Percentiles rank a stretch among this genome's conserved stretches.
These are phyloP conservation scores for Lactarius deliciosus DNA, from an alignment of 768 basidiomycete species.

Conservation along the genomic window DNA sequence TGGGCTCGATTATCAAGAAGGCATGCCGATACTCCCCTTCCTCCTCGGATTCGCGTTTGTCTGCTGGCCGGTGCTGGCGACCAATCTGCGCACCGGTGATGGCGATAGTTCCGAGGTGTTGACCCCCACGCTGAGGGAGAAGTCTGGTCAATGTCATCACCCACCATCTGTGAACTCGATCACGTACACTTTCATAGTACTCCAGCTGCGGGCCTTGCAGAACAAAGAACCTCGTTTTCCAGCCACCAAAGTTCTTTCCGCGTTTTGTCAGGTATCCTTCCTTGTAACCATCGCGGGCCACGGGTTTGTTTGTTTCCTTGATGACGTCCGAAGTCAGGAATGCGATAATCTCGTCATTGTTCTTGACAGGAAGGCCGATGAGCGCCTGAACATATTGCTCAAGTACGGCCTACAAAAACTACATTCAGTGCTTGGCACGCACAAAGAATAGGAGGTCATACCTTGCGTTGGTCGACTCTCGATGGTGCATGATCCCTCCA, in stretches of 20 bases:
- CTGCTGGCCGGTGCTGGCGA: constrained; percentile 74
- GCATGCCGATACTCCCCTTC: constrained; percentile 97
- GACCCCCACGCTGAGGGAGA: constrained; percentile 71
- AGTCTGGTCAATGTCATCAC: constrained; percentile 7
- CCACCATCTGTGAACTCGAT: constrained; percentile 9
- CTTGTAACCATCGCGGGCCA: constrained; percentile 81
- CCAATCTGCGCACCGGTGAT: constrained; percentile 96
- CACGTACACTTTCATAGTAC: constrained; percentile 94
- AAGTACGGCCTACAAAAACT: constrained; percentile 55
- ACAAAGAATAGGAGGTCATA: constrained; percentile 40
- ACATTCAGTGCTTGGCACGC: constrained; percentile 20
- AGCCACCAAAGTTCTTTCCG: constrained; percentile 97
- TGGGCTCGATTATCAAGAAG: constrained; percentile 92
- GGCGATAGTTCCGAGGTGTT: constrained; percentile 85
- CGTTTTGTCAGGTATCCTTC: constrained; percentile 95
- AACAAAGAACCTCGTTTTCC: constrained; percentile 96
- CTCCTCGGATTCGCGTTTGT: constrained; percentile 58
- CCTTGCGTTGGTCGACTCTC: constrained; percentile 95
- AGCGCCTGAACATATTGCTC: constrained; percentile 86
- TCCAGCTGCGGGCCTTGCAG: constrained; percentile 87
- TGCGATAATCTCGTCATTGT: constrained; percentile 84
- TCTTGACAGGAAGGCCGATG: constrained; percentile 77
- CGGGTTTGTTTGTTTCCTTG: constrained; percentile 70
- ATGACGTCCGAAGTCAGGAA: constrained; percentile 92
- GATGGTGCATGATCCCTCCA: constrained; percentile 98